Evolutionary conservation across 371 early-diverging fungal genomes (phyloP), one percentile per base, ranked within the genome.

Genomic region (Rhizomucor miehei): DNA sequence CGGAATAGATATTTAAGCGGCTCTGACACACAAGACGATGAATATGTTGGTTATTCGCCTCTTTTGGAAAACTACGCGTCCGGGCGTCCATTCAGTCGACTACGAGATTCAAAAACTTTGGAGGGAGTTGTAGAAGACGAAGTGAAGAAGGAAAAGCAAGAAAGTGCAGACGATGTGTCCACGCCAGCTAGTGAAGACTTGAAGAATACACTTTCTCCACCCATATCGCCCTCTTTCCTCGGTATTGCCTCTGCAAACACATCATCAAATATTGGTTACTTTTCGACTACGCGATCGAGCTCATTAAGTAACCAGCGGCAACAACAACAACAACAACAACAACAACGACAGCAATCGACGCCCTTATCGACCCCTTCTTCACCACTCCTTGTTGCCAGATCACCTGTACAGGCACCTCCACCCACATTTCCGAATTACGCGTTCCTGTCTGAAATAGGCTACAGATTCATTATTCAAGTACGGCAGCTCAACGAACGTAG

Each of bases 31-130:
- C 54, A 54, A 23, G 60, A 54, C 20, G 54, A 53, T 43, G 48
- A 52, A 39, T 56, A 40, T 39, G 24, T 49, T 35, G 60, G 60
- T 12, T 59, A 59, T 49, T 59, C 60, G n/a, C 60, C 60, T 12
- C 16, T 59, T 16, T 52, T 59, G 21, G 60, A 59, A 45, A 53
- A 45, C 37, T 59, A 59, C 44, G 49, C 47, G 36, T 49, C 46
- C 38, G 54, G 48, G 23, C 40, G 60, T 35, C 48, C 56, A 44
- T 49, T 36, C 41, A 41, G 41, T 41, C 41, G 41, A 3, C 3
- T 41, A 41, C 41, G 16, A 41, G 19, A 12, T 16, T 6, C 44
- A 17, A 41, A 14, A 12, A 41, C 41, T 41, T 14, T 41, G 14
- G 41, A 41, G 14, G 6, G 11, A 16, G 41, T 16, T 19, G 41